These are phyloP conservation scores for Rhizoclosmatium globosum DNA, from an alignment of 192 early-diverging fungal species.

Conservation along the genomic window DNA sequence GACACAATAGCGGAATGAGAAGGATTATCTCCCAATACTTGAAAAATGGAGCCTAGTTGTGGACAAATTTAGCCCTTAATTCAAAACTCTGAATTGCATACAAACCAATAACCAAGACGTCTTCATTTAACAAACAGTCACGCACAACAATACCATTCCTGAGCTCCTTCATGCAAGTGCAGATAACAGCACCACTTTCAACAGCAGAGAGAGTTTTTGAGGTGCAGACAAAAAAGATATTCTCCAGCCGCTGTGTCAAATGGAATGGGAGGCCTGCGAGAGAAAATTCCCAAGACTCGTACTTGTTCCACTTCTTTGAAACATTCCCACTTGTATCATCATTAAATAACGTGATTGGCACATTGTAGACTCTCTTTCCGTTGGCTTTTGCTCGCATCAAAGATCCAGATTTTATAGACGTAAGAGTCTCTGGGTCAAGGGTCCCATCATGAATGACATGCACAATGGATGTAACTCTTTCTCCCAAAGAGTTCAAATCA, in stretches of 20 bases:
- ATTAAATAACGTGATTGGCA: constrained; percentile 33
- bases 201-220: constrained; percentile 26
- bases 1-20: constrained; percentile 3
- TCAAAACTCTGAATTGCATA: neutral
- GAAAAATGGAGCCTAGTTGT: neutral
- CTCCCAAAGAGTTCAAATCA: neutral
- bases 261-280: constrained; percentile 40
- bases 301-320: constrained; percentile 45
- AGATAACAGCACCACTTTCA: constrained; percentile 10
- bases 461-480: neutral
- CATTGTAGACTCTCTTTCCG: constrained; percentile 12
- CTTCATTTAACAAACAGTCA: constrained; percentile 11
- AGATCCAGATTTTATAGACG: neutral
- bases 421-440: neutral
- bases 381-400: neutral
- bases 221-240: constrained; percentile 35
- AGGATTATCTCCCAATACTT: constrained; percentile 18
- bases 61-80: neutral
- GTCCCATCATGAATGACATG: neutral
- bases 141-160: constrained; percentile 15
- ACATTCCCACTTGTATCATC: constrained; percentile 40
- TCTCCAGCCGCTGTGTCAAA: constrained; percentile 15
- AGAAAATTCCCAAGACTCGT: constrained; percentile 34
- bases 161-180: neutral
- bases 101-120: constrained; percentile 23